phyloP scores from a whole-genome alignment of 331 rosid species.

The Ulmus americana region DNA sequence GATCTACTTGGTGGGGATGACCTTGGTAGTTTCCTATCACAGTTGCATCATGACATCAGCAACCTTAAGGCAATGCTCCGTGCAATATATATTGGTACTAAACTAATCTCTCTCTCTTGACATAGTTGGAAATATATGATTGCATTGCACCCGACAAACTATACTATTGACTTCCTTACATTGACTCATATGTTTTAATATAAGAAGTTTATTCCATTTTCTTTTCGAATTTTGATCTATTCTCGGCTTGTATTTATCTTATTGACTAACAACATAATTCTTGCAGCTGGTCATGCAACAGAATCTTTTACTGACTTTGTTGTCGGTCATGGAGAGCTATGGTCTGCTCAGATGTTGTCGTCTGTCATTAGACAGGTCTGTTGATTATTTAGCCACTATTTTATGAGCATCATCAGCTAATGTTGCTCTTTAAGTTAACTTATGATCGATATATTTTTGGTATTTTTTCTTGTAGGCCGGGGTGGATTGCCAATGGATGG shows the following conservation, averaged over 20 bases:
- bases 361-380: slow-evolving; percentile 66
- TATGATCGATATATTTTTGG: slow-evolving; percentile 14
- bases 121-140: not conserved
- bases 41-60: slow-evolving; percentile 56
- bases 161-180: not conserved
- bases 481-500: slow-evolving; percentile 89
- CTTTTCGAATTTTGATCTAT: not conserved
- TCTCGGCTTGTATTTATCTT: slow-evolving; percentile 9
- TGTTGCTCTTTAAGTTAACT: slow-evolving; percentile 13
- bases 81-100: slow-evolving; percentile 78
- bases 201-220: not conserved
- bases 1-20: slow-evolving; percentile 78
- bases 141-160: not conserved
- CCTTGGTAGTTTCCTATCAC: slow-evolving; percentile 61
- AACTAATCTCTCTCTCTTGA: slow-evolving; percentile 1
- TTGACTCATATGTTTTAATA: not conserved
- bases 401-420: slow-evolving; percentile 3
- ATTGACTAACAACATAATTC: slow-evolving; percentile 29
- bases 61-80: slow-evolving; percentile 97
- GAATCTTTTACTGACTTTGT: slow-evolving; percentile 95
- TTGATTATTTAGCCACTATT: slow-evolving; percentile 16
- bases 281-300: slow-evolving; percentile 97
- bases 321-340: slow-evolving; percentile 94
- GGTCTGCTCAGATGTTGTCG: slow-evolving; percentile 92
- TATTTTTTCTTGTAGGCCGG: slow-evolving; percentile 50